Evolutionary conservation across 768 basidiomycete species (phyloP), one percentile per base, ranked within the genome.

Genomic region (Pisolithus sp.): DNA sequence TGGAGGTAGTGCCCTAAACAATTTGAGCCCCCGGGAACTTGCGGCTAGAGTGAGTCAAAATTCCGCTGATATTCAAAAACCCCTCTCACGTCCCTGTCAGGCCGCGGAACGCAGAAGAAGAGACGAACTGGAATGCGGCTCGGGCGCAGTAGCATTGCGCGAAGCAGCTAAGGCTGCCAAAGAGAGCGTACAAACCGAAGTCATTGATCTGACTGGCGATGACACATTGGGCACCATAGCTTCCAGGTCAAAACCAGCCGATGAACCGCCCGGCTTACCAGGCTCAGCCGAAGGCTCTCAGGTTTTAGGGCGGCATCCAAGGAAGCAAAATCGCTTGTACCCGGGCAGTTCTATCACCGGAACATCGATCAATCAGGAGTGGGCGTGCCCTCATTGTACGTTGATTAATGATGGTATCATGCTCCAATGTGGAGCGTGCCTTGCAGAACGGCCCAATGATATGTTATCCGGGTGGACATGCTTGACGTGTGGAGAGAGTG

Each of bases 31-130:
- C 21, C 73, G 85, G 53, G 85, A 95, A 62, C 70, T 92, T 37
- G 81, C 89, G 23, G 89, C 84, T 10, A 60, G 62, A 8, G 64
- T 66, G 48, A 48, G 64, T 43, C 75, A n/a, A 78, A 71, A 84
- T 84, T 57, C 60, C 81, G 66, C 44, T 7, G 30, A 5, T 21
- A 9, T 17, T 24, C 37, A n/a, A 5, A 38, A 20, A 31, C 44
- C 7, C 51, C 49, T 51, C 26, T 51, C 49, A 51, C 39, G 51
- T 42, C 43, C 38, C 26, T 46, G 49, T 12, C 60, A 96, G 93
- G 94, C 94, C 46, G 94, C 94, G 0, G 92, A 94, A 61, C 76
- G 86, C 50, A 73, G 94, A 55, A 72, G 75, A 12, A 69, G 71
- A 10, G 93, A 96, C 60, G 85, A 87, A 59, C 83, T 83, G 61